Evolutionary conservation across 495 filamentous ascomycete genomes (phyloP), one percentile per base, ranked within the genome.

Genomic region (Astrothelium macrocarpum): DNA sequence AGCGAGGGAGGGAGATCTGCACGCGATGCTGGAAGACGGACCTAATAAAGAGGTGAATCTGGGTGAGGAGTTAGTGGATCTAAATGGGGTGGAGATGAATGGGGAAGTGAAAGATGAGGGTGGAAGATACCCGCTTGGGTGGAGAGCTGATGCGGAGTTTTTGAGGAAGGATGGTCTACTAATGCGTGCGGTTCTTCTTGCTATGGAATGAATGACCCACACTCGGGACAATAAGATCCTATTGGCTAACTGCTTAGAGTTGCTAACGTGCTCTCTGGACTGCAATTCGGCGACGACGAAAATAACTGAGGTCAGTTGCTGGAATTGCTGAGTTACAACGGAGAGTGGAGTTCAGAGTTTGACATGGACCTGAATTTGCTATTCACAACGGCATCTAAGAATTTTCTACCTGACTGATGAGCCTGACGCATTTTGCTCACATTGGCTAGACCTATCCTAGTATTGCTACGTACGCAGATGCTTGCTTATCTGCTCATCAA

Each of bases 81-180:
- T n/a, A 49, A 16, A 29, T 20, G 31, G 23, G 29, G 68, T 69
- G 61, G 64, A 71, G 34, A 26, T 23, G n/a, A 46, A 68, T 18
- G 64, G 68, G 39, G 29, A 18, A 20, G 63, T 16, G 65, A 29
- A 59, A 58, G 31, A 61, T 63, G 59, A 63, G 12, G 56, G n/a
- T 29, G 49, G 25, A 11, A 4, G 29, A 23, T 49, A 28, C n/a
- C 62, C 69, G n/a, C 60, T 73, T 60, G 75, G 74, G 1, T 63
- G 72, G 59, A 68, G 75, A 42, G 77, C 78, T 9, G 77, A 80
- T 62, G 75, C 67, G 31, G 69, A 70, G 25, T 74, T 77, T 60
- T 45, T 71, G 59, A 71, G 59, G 61, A n/a, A 34, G 29, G 68
- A 68, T 53, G 68, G 68, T 25, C 18, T 64, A 42, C 18, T 71